Conservation (phyloP, 306 rosid genomes). For the Pyrus communis region DNA sequence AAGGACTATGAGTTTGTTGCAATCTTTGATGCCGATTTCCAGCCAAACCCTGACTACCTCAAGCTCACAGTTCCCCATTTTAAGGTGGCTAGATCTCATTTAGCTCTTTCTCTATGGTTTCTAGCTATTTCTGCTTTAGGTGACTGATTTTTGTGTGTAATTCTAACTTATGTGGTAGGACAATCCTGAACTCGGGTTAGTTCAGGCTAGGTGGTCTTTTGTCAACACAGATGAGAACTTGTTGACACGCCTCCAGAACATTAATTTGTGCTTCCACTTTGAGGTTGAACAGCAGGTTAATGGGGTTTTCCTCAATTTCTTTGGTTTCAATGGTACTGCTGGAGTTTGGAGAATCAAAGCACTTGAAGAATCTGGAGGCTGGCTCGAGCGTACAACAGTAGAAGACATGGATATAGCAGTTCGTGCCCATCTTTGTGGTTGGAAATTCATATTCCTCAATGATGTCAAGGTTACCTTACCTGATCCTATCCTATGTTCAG, state of each 20-base stretch:
- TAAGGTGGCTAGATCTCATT: conserved; percentile 30
- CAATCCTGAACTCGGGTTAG: conserved; percentile 59
- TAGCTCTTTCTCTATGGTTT: background rate
- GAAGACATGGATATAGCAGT: conserved; percentile 87
- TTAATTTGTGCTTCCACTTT: conserved; percentile 70
- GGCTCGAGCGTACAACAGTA: conserved; percentile 76
- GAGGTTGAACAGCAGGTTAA: conserved; percentile 84
- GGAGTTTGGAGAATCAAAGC: conserved; percentile 83
- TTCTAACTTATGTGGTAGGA: conserved; percentile 24
- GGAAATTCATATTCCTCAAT: conserved; percentile 71
- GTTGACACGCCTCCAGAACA: conserved; percentile 59
- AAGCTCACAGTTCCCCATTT: conserved; percentile 62
- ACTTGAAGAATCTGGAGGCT: conserved; percentile 74
- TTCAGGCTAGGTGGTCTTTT: conserved; percentile 76
- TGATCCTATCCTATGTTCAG: background rate
- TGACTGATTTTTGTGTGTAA: conserved; percentile 10
- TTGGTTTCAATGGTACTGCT: conserved; percentile 79
- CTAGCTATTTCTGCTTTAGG: conserved; percentile 1
- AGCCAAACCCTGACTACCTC: conserved; percentile 60
- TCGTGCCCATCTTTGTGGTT: conserved; percentile 70
- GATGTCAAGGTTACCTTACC: conserved; percentile 53
- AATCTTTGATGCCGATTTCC: conserved; percentile 74
- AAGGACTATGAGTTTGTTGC: conserved; percentile 66
- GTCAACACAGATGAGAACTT: conserved; percentile 75
- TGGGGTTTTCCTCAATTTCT: conserved; percentile 60